Evolutionary conservation across 371 early-diverging fungal genomes (phyloP), one percentile per base, ranked within the genome.

Genomic region (Capniomyces stellatus): DNA sequence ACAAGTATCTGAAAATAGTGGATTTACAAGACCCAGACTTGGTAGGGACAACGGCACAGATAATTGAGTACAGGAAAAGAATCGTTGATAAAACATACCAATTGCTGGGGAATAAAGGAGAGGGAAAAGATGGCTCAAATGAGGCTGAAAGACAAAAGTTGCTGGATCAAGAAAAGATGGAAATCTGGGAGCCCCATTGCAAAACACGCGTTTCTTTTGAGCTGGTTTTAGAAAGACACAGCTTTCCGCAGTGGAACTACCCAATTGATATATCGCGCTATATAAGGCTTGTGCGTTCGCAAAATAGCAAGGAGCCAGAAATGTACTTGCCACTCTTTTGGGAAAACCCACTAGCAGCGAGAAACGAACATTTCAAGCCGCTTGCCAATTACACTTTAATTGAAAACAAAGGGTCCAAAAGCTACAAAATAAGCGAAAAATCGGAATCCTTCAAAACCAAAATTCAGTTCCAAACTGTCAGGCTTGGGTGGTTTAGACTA

Each of bases 401-500:
- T n/a, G n/a, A n/a, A n/a, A n/a, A n/a, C n/a, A n/a, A n/a, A n/a
- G 19, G 42, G 29, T n/a, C 12, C 60, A 10, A 51, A 55, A 28
- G 28, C 3, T 23, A 25, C 21, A 22, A 27, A 18, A n/a, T 23
- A 18, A 13, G 22, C 29, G 13, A 39, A 21, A 12, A 10, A 35
- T 3, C 18, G 39, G 48, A 30, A 6, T 25, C 46, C 18, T 40
- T 64, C 18, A 47, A 46, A 2, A 46, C 66, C 18, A 60, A 58
- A 18, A 41, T 51, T 29, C 55, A 52, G 12, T 43, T 70, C 30
- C 44, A 52, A 18, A 55, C 58, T 12, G 54, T 69, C 8, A 46
- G 56, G 1, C 57, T 73, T 19, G 73, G 73, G 1, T 70, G 70
- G 73, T 68, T 68, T 43, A 60, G 73, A 10, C 52, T 73, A 44